phyloP scores from a whole-genome alignment of 305 asterid genomes.

The Solanum hybrid region DNA sequence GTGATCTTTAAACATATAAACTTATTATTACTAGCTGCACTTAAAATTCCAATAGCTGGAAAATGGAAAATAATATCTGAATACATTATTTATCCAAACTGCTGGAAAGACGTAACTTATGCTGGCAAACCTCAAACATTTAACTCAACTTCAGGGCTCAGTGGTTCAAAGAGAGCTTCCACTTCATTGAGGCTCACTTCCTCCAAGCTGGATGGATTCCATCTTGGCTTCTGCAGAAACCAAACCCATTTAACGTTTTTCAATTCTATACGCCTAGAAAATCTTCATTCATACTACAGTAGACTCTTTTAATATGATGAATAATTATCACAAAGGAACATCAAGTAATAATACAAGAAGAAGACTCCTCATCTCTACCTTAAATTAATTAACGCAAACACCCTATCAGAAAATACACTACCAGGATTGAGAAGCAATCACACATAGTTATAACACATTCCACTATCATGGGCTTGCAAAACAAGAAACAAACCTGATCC shows the following conservation, averaged over 20 bases:
- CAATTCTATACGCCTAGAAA: not conserved
- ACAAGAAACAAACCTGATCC: conserved; percentile 64
- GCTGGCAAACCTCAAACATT: conserved; percentile 28
- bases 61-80: not conserved
- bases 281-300: not conserved
- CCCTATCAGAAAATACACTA: not conserved
- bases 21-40: not conserved
- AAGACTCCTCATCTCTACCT: not conserved
- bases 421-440: not conserved
- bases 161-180: conserved; percentile 63
- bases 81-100: not conserved
- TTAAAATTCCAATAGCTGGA: not conserved
- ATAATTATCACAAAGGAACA: not conserved
- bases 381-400: not conserved
- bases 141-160: conserved; percentile 53
- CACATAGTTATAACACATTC: not conserved
- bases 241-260: not conserved
- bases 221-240: conserved; percentile 65
- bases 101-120: not conserved
- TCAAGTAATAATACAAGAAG: not conserved
- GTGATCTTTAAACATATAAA: too few species aligned
- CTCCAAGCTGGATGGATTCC: conserved; percentile 74
- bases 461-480: not conserved
- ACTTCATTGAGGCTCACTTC: conserved; percentile 55
- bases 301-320: not conserved